phyloP scores from a whole-genome alignment of 495 filamentous ascomycete species.

The Mytilinidion resinicola region DNA sequence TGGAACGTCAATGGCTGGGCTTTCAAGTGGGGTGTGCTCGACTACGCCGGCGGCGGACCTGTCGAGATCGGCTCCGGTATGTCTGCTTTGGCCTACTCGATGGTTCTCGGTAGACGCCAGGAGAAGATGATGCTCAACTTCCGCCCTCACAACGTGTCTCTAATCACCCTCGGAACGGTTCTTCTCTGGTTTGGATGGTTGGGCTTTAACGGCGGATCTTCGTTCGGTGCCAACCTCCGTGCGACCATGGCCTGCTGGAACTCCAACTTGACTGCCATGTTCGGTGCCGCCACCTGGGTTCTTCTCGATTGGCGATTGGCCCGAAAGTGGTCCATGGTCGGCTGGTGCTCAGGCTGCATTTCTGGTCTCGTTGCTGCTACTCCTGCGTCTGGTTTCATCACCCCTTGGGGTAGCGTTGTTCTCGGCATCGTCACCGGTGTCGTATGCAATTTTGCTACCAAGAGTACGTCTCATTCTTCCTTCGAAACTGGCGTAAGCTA shows the following conservation, averaged over 20 bases:
- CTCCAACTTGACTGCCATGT: slow-evolving; percentile 84
- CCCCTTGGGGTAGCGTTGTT: slow-evolving; percentile 82
- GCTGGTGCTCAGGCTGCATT: slow-evolving; percentile 86
- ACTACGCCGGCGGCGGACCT: slow-evolving; percentile 95
- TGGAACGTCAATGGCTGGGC: slow-evolving; percentile 95
- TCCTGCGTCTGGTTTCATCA: slow-evolving; percentile 50
- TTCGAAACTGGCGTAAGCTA: slow-evolving; percentile 17
- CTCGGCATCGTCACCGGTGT: slow-evolving; percentile 80
- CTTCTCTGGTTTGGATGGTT: slow-evolving; percentile 99
- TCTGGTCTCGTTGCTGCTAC: slow-evolving; percentile 46
- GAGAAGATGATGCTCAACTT: slow-evolving; percentile 98
- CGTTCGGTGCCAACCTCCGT: slow-evolving; percentile 94
- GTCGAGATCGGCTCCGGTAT: slow-evolving; percentile 96
- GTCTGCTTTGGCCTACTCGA: slow-evolving; percentile 87
- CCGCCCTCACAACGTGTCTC: slow-evolving; percentile 88
- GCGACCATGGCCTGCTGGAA: slow-evolving; percentile 98
- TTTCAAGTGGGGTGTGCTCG: slow-evolving; percentile 84
- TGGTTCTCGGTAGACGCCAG: slow-evolving; percentile 91
- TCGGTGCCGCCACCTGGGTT: slow-evolving; percentile 82
- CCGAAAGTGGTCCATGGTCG: slow-evolving; percentile 98
- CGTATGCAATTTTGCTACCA: slow-evolving; percentile 89
- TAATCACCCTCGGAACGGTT: slow-evolving; percentile 91
- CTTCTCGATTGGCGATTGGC: slow-evolving; percentile 91
- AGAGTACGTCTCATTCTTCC: slow-evolving; percentile 45
- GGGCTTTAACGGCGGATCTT: slow-evolving; percentile 94